Evolutionary conservation across 148 eudicot species (phyloP).

Genomic region (Chenopodium suecicum): DNA sequence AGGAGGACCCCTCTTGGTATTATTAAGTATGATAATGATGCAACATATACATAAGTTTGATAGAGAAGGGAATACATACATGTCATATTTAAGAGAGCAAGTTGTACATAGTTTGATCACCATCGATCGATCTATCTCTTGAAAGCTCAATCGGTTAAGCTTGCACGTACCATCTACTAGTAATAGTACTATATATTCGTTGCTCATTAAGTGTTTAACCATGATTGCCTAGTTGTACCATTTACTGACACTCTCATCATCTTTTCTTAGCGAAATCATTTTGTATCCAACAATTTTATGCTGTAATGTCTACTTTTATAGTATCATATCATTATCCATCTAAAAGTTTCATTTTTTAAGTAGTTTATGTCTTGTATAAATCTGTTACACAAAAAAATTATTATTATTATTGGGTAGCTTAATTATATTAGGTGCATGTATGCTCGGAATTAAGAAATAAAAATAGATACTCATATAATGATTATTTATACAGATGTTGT

Average conservation of each 20-base stretch:
- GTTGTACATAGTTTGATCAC: neutral
- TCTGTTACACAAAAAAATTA: no score
- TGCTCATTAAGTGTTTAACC: neutral
- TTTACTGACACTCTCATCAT: neutral
- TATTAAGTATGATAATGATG: neutral
- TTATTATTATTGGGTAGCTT: no score
- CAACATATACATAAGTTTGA: neutral
- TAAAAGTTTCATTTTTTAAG: no score
- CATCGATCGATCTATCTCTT: neutral
- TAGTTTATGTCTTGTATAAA: no score
- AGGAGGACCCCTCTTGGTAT: neutral
- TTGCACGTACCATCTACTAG: neutral
- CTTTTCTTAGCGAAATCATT: neutral
- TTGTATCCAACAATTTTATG: neutral
- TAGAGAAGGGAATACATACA: neutral
- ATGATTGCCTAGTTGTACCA: slow-evolving; percentile 5
- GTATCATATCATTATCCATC: neutral
- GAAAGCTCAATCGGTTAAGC: neutral
- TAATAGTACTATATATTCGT: neutral
- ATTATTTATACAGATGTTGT: no score
- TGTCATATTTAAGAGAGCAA: neutral
- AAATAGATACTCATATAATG: no score
- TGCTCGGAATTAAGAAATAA: no score
- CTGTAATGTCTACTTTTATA: no score
- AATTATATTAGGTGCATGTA: no score